These are phyloP conservation scores for Metarhizium brunneum DNA, from an alignment of 2,329 filamentous ascomycete genomes.

Conservation along the genomic window DNA sequence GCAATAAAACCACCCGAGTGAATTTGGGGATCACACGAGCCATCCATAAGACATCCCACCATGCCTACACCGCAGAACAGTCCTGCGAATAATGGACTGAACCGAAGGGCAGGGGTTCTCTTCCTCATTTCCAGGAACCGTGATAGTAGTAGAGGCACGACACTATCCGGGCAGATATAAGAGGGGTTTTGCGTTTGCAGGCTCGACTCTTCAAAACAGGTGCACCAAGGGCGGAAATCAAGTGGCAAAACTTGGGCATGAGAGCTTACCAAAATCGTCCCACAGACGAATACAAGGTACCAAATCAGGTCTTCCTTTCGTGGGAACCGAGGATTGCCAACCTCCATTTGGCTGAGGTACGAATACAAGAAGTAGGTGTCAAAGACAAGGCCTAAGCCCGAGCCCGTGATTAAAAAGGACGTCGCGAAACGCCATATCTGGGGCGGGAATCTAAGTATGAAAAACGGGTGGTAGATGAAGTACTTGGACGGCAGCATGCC, in stretches of 20 bases:
- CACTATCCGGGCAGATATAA: slow-evolving; percentile 75
- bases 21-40: slow-evolving; percentile 52
- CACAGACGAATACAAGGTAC: slow-evolving; percentile 67
- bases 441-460: slow-evolving; percentile 41
- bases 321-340: slow-evolving; percentile 59
- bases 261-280: slow-evolving; percentile 67
- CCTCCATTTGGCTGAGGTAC: slow-evolving; percentile 68
- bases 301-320: slow-evolving; percentile 71
- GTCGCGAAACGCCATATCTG: slow-evolving; percentile 34
- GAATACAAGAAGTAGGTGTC: slow-evolving; percentile 70
- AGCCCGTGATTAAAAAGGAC: slow-evolving; percentile 31
- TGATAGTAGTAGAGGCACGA: slow-evolving; percentile 55
- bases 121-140: slow-evolving; percentile 81
- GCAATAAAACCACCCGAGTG: slow-evolving; percentile 49
- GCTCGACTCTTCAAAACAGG: not conserved
- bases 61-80: slow-evolving; percentile 58
- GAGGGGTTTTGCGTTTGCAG: slow-evolving; percentile 28
- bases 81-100: slow-evolving; percentile 61
- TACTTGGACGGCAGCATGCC: slow-evolving; percentile 39
- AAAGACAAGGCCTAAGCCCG: slow-evolving; percentile 46
- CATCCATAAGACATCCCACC: slow-evolving; percentile 69
- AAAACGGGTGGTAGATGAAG: slow-evolving; percentile 42
- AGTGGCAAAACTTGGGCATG: slow-evolving; percentile 9
- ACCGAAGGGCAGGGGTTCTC: slow-evolving; percentile 59
- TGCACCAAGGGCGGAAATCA: slow-evolving; percentile 7